phyloP scores from a whole-genome alignment of 345 rosid species.

The Viola odorata region DNA sequence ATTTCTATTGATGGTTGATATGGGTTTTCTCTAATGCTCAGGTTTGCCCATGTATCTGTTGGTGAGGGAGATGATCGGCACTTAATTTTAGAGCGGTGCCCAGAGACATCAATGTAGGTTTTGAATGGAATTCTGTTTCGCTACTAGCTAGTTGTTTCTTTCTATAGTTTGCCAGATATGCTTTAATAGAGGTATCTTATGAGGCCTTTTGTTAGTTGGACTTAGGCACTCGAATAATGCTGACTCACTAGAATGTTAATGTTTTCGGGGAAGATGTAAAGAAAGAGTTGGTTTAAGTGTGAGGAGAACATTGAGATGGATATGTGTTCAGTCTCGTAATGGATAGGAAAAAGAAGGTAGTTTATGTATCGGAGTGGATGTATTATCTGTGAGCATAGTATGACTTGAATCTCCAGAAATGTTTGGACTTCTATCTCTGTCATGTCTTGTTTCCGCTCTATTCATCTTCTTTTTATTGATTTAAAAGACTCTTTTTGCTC shows the following conservation, averaged over 20 bases:
- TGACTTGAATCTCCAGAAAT: too few species aligned
- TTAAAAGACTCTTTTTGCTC: too few species aligned
- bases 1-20: not conserved
- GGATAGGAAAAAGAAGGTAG: too few species aligned
- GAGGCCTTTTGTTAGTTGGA: not conserved
- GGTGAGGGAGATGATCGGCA: slow-evolving; percentile 61
- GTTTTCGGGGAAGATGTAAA: not conserved
- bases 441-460: not conserved
- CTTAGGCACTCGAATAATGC: not conserved
- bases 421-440: too few species aligned
- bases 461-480: too few species aligned
- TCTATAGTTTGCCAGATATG: not conserved
- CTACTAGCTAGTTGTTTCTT: not conserved
- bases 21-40: slow-evolving; percentile 7
- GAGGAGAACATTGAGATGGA: too few species aligned
- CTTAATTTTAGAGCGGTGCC: slow-evolving; percentile 50
- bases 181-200: not conserved
- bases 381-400: too few species aligned
- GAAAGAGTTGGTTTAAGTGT: not conserved
- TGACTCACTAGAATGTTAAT: not conserved
- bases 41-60: slow-evolving; percentile 63
- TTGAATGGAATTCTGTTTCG: not conserved
- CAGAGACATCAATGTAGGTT: slow-evolving; percentile 55
- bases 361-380: too few species aligned
- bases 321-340: too few species aligned